Evolutionary conservation across 805 yeast genomes (phyloP), one percentile per base, ranked within the genome.

Genomic region (Candida quercuum): DNA sequence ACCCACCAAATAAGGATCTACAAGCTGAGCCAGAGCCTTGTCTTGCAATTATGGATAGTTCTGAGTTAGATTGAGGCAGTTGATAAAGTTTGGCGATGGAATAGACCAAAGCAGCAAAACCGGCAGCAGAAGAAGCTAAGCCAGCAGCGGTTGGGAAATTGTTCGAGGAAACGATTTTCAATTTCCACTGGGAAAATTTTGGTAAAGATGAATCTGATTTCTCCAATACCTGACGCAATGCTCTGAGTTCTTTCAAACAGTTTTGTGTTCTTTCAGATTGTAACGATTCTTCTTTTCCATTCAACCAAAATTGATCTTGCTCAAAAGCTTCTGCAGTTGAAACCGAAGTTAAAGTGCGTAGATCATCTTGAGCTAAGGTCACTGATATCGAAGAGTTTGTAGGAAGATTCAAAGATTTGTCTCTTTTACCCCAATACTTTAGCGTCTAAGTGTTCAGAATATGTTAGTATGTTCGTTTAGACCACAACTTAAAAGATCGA

Each of bases 121-220:
- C 99, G 9, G 99, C 98, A 12, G 99, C 99, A 5, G 95, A 84
- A 1, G 96, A 87, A 0, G 99, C 99, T 51, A 93, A 73, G 3
- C 99, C 99, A 6, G 99, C 99, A 23, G 99, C 99, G 19, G 99
- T 93, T 36, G 99, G 99, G 72, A 93, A 93, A 65, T 93, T 93
- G 68, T 93, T 93, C 57, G 87, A 95, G 20, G 94, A 81, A 12
- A 86, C 95, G 49, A 93, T 84, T 52, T 81, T 86, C 40, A 93
- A 68, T 36, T 73, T 71, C 74, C 74, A 78, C 15, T 66, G 52
- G 23, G 91, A 74, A 41, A 88, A 67, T 52, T 67, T 70, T 28
- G 89, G 86, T 46, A 81, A 63, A 1, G 64, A 42, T 0, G 69
- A 26, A 54, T 86, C 76, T 13, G 49, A 45, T 2, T 47, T 48